Evolutionary conservation across 2,329 filamentous ascomycete genomes (phyloP), one percentile per base, ranked within the genome.

Genomic region (Plectosphaerella sp.): DNA sequence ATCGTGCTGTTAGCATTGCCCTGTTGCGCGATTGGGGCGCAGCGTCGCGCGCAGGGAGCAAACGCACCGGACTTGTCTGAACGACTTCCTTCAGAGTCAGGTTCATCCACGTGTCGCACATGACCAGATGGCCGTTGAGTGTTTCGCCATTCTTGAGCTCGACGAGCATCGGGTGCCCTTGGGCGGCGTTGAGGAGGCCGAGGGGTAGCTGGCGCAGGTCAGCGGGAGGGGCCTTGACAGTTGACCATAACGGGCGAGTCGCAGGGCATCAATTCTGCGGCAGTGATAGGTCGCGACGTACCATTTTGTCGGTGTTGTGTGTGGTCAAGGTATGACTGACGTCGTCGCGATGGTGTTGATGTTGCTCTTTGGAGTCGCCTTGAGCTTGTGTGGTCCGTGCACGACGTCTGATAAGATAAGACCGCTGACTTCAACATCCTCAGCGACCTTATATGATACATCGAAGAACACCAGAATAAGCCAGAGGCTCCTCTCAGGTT

Each of bases 31-130:
- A 33, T 22, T 16, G 39, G 28, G 15, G 28, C 45, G 42, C 28
- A 14, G 28, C 25, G 50, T 20, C 3, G n/a, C n/a, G 41, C n/a
- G 41, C n/a, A 33, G 49, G n/a, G 39, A 20, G 20, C 6, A 28
- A 18, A 61, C 78, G 49, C 72, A 88, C 84, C 22, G 93, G 86
- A 67, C 88, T 96, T 16, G 94, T 97, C 73, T 97, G 93, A 36
- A 97, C 90, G 20, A 99, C 95, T 71, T 97, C 94, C 72, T 94
- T 96, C 60, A 99, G 75, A 2, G 93, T 97, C 62, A 99, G 77
- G 75, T 99, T 99, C 94, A 99, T 99, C 91, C 94, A 99, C 47
- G 93, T 99, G 71, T 99, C 94, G 84, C 93, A 99, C 71, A 88
- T 91, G 70, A 97, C 88, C 54, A 99, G 79, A 67, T 97, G 91